Evolutionary conservation across 371 early-diverging fungal genomes (phyloP).

Genomic region (Blakeslea trispora): DNA sequence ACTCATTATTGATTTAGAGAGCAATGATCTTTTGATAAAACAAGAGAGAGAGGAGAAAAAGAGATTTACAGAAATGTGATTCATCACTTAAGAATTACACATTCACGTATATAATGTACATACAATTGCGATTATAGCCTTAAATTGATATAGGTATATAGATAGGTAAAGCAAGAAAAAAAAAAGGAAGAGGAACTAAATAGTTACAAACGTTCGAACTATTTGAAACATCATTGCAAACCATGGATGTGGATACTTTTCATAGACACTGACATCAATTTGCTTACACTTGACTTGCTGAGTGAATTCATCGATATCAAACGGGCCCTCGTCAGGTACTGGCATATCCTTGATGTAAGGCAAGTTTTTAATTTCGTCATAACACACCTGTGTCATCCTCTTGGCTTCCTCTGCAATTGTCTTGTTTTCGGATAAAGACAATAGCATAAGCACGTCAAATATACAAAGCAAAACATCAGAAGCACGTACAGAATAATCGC

Average conservation of each 20-base stretch:
- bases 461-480: conserved; percentile 7
- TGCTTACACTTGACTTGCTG: neutral
- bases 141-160: too few species aligned
- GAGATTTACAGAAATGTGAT: too few species aligned
- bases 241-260: conserved; percentile 20
- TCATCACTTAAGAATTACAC: too few species aligned
- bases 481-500: conserved; percentile 4
- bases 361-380: conserved; percentile 1
- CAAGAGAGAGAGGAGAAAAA: too few species aligned
- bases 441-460: conserved; percentile 10
- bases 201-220: neutral
- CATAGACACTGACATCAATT: conserved; percentile 9
- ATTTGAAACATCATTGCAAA: conserved; percentile 19
- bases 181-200: too few species aligned
- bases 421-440: neutral
- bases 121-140: too few species aligned
- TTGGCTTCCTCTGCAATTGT: conserved; percentile 11
- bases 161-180: too few species aligned
- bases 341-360: neutral
- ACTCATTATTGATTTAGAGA: too few species aligned
- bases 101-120: too few species aligned
- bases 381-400: neutral
- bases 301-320: neutral
- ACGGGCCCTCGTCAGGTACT: neutral
- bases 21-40: too few species aligned